These are phyloP conservation scores for Boletus sp. DNA, from an alignment of 768 basidiomycete genomes.

Conservation along the genomic window DNA sequence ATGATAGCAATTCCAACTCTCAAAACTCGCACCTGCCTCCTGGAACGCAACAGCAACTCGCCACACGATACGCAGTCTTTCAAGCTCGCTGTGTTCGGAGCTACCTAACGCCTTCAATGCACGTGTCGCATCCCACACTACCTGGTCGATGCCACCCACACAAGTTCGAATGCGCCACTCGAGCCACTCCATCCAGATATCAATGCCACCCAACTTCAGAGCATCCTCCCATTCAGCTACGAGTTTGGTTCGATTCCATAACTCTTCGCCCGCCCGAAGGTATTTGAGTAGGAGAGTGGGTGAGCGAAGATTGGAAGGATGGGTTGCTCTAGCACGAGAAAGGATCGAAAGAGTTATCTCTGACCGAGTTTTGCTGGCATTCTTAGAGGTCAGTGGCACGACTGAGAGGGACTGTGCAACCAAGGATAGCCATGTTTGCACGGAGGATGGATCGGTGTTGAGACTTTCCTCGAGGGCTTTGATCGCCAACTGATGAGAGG, in stretches of 20 bases:
- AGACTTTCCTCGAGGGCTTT: constrained; percentile 59
- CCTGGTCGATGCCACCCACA: constrained; percentile 47
- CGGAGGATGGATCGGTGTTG: constrained; percentile 47
- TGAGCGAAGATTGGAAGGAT: constrained; percentile 51
- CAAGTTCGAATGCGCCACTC: constrained; percentile 65
- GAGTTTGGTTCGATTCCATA: constrained; percentile 61
- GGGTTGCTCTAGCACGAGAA: constrained; percentile 56
- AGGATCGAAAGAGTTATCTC: constrained; percentile 72
- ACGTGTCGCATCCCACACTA: constrained; percentile 52
- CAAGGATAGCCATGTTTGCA: constrained; percentile 61
- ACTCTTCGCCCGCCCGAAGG: constrained; percentile 68
- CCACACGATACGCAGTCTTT: constrained; percentile 67
- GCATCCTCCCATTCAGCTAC: constrained; percentile 69
- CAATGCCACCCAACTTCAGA: constrained; percentile 47
- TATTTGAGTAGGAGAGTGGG: constrained; percentile 57
- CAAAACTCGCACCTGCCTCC: constrained; percentile 57
- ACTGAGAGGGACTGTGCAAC: constrained; percentile 61
- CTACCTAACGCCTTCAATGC: constrained; percentile 42
- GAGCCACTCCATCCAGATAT: constrained; percentile 78
- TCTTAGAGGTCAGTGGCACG: constrained; percentile 63
- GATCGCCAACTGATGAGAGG: constrained; percentile 58
- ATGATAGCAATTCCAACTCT: not conserved
- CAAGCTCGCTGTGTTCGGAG: constrained; percentile 47
- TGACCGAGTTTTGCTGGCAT: constrained; percentile 62
- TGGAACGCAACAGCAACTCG: constrained; percentile 59